Evolutionary conservation across 163 green algal genomes (phyloP).

Genomic region (Scenedesmus sp.): DNA sequence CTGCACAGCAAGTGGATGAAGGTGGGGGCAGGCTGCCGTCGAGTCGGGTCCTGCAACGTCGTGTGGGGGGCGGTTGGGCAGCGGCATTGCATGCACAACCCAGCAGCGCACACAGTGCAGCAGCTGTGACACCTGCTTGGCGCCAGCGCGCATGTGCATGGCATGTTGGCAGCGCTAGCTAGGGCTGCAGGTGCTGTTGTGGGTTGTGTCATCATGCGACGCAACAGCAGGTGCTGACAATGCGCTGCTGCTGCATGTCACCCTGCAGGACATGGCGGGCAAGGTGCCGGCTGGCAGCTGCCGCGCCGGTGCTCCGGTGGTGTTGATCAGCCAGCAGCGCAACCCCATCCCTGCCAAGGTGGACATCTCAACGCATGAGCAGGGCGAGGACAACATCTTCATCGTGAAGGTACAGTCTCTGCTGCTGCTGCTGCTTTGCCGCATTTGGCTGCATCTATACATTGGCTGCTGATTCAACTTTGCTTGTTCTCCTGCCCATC

Average conservation of each 20-base stretch:
- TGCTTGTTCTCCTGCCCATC: background rate
- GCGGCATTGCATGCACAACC: too few relatives aligned
- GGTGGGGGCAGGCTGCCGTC: background rate
- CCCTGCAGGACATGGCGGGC: constrained; percentile 31
- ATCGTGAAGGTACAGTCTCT: constrained; percentile 56
- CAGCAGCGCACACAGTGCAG: too few relatives aligned
- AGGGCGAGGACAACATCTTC: constrained; percentile 62
- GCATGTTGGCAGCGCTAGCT: too few relatives aligned
- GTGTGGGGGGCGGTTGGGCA: too few relatives aligned
- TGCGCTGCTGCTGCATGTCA: background rate
- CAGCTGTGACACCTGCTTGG: too few relatives aligned
- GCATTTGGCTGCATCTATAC: background rate
- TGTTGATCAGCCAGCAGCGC: constrained; percentile 56
- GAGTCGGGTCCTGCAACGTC: background rate
- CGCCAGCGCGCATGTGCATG: too few relatives aligned
- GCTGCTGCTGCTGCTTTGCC: background rate
- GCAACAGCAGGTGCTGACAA: background rate
- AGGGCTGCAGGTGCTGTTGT: too few relatives aligned
- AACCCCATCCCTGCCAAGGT: constrained; percentile 48
- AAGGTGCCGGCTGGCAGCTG: constrained; percentile 34
- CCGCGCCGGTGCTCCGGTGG: constrained; percentile 57
- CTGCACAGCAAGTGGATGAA: constrained; percentile 69
- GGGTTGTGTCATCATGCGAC: too few relatives aligned
- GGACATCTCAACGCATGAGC: constrained; percentile 54
- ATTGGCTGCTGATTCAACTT: too few relatives aligned